Evolutionary conservation across 805 yeast genomes (phyloP).

Genomic region (Millerozyma miso): DNA sequence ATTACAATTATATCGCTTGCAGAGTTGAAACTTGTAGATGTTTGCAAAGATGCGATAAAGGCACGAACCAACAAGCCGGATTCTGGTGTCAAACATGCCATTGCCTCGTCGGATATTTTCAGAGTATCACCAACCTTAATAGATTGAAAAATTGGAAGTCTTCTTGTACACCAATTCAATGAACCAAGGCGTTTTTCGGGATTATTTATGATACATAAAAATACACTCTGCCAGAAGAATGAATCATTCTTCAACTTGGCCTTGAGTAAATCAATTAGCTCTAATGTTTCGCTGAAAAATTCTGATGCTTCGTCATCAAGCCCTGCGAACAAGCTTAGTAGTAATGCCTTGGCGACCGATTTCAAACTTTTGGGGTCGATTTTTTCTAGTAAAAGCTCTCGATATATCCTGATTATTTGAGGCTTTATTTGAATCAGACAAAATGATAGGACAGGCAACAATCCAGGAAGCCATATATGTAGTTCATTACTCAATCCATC

Average conservation of each 20-base stretch:
- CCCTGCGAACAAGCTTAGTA: slow-evolving; percentile 77
- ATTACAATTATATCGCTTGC: slow-evolving; percentile 63
- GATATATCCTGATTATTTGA: slow-evolving; percentile 60
- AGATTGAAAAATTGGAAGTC: slow-evolving; percentile 58
- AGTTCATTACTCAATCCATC: slow-evolving; percentile 52
- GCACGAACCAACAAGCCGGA: slow-evolving; percentile 77
- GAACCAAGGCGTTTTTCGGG: slow-evolving; percentile 84
- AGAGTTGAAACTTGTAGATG: slow-evolving; percentile 23
- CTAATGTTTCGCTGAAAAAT: slow-evolving; percentile 58
- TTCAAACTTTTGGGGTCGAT: slow-evolving; percentile 43
- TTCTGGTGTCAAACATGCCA: slow-evolving; percentile 65
- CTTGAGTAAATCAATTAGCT: slow-evolving; percentile 58
- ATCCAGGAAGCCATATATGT: slow-evolving; percentile 86
- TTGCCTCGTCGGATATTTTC: slow-evolving; percentile 46
- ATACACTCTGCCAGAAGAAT: slow-evolving; percentile 84
- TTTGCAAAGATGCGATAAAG: slow-evolving; percentile 61
- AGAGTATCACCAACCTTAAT: slow-evolving; percentile 17
- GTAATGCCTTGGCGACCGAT: slow-evolving; percentile 59
- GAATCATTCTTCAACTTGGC: slow-evolving; percentile 56
- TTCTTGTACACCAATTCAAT: slow-evolving; percentile 63
- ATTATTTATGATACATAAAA: slow-evolving; percentile 68
- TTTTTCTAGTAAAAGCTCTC: slow-evolving; percentile 45
- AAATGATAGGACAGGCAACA: slow-evolving; percentile 83
- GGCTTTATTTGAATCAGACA: slow-evolving; percentile 90
- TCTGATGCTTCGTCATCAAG: slow-evolving; percentile 92